phyloP scores from a whole-genome alignment of 2,329 filamentous ascomycete species.

The Endocalyx cinctus region DNA sequence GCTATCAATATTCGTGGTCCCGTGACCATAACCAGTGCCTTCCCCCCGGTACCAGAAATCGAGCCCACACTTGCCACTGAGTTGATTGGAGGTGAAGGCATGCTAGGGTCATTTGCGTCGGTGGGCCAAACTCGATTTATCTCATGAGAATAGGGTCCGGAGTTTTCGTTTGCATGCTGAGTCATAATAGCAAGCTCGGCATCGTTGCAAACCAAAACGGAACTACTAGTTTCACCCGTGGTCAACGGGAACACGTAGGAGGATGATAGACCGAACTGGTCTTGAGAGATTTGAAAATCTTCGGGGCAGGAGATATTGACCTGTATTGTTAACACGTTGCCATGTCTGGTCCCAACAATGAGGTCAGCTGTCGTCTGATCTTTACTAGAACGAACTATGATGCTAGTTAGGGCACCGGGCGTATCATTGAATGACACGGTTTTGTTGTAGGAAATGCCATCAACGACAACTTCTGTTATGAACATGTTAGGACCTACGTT shows the following conservation, averaged over 20 bases:
- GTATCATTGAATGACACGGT: slow-evolving; percentile 6
- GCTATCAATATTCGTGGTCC: slow-evolving; percentile 48
- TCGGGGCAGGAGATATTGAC: slow-evolving; percentile 13
- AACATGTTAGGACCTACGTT: too few species aligned
- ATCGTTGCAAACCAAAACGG: slow-evolving; percentile 38
- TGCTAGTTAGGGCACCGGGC: slow-evolving; percentile 42
- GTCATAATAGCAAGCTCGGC: slow-evolving; percentile 21
- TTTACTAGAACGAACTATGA: slow-evolving; percentile 32
- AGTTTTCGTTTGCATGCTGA: slow-evolving; percentile 3
- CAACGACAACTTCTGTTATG: slow-evolving; percentile 4
- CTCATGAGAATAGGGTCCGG: slow-evolving; percentile 27
- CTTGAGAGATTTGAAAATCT: slow-evolving; percentile 7
- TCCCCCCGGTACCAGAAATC: slow-evolving; percentile 38
- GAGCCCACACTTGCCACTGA: slow-evolving; percentile 40
- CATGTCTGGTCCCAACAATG: slow-evolving; percentile 46
- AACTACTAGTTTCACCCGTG: slow-evolving; percentile 36
- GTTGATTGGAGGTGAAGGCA: slow-evolving; percentile 43
- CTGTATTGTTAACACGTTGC: slow-evolving; percentile 41
- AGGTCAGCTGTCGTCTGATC: slow-evolving; percentile 26
- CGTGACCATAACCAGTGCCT: slow-evolving; percentile 45
- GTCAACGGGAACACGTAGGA: slow-evolving; percentile 22
- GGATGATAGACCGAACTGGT: slow-evolving; percentile 24
- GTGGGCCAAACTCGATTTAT: slow-evolving; percentile 48
- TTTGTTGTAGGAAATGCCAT: not conserved
- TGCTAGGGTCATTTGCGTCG: slow-evolving; percentile 41